Conservation (phyloP, 108 stramenopile species). For the Aurantiochytrium sp. region DNA sequence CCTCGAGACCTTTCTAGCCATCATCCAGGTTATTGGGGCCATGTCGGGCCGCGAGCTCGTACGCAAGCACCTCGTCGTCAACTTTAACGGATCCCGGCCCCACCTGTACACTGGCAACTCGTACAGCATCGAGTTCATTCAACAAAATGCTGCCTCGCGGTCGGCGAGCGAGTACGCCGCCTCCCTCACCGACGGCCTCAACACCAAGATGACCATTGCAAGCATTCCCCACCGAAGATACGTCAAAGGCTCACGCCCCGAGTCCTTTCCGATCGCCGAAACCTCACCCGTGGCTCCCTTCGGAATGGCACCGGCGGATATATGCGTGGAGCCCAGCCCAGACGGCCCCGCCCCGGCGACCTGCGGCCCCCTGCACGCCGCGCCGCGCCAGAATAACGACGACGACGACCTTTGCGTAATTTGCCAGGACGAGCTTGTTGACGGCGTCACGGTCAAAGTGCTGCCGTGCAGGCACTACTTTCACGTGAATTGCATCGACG, state of each 20-base stretch:
- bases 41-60: not conserved
- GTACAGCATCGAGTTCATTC: not conserved
- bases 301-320: too few species aligned
- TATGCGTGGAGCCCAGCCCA: not conserved
- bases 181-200: not conserved
- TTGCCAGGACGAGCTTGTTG: conserved; percentile 28
- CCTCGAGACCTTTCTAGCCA: not conserved
- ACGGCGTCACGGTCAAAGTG: not conserved
- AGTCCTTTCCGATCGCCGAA: not conserved
- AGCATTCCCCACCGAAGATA: not conserved
- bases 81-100: not conserved
- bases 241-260: not conserved
- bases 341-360: too few species aligned
- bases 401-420: conserved; percentile 15
- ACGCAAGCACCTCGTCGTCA: not conserved
- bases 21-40: not conserved
- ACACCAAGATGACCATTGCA: conserved; percentile 13
- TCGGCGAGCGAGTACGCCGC: not conserved
- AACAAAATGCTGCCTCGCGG: not conserved
- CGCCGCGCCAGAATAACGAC: not conserved
- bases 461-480: conserved; percentile 34
- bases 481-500: conserved; percentile 25
- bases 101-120: not conserved
- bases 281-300: not conserved
- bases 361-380: not conserved